Percentiles rank a stretch among this genome's conserved stretches.
Conservation (phyloP, 1,284 basidiomycete genomes). For the Erythrobasidium hasegawianum region DNA sequence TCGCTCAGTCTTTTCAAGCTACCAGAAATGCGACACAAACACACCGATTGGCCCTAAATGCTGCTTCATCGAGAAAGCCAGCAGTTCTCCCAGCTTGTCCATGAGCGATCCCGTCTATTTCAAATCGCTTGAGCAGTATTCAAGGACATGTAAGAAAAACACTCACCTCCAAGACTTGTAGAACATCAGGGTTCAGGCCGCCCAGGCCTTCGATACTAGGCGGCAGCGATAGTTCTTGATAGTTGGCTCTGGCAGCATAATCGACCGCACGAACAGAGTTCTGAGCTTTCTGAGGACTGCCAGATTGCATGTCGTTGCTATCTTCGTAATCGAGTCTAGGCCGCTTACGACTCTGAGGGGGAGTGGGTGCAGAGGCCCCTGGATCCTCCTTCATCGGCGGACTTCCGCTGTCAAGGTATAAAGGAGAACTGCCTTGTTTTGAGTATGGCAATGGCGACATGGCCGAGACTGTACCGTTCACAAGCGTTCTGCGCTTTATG, state of each 20-base stretch:
- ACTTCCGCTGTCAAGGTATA: too few species aligned
- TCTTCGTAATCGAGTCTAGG: not conserved
- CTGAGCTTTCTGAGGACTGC: not conserved
- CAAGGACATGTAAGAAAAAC: not conserved
- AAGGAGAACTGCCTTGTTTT: too few species aligned
- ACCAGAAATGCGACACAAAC: not conserved
- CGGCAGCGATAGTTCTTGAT: constrained; percentile 12
- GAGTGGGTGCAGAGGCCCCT: not conserved
- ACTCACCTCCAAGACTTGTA: constrained; percentile 26
- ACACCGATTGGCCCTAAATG: constrained; percentile 24
- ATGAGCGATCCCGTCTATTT: constrained; percentile 23
- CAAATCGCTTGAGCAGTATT: not conserved
- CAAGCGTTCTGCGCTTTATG: not conserved
- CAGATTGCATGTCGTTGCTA: not conserved
- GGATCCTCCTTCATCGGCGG: too few species aligned
- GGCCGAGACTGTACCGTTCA: too few species aligned
- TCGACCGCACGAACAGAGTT: not conserved
- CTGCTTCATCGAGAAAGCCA: constrained; percentile 21
- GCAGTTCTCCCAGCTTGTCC: constrained; percentile 18
- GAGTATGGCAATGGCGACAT: too few species aligned
- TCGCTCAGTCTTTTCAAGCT: too few species aligned
- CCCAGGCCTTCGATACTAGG: not conserved
- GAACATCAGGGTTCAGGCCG: constrained; percentile 11
- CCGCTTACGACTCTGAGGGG: not conserved
- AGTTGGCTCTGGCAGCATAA: not conserved